phyloP scores from a whole-genome alignment of 2,329 filamentous ascomycete species.

The Ascochyta lentis region DNA sequence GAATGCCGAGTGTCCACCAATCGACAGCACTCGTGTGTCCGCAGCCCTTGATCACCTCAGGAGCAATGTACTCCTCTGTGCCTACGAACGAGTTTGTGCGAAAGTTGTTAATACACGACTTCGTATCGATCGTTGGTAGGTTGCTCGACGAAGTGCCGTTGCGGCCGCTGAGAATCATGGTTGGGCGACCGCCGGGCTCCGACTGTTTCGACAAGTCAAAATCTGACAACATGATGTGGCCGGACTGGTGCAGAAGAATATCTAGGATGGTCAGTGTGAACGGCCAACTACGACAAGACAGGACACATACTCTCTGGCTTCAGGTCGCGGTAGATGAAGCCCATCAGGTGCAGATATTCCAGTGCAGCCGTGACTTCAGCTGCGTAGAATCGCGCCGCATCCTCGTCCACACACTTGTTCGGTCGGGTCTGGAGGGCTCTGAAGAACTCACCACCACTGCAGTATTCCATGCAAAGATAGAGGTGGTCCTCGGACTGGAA shows the following conservation, averaged over 20 bases:
- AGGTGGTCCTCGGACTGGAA: conserved; percentile 99
- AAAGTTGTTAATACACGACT: conserved; percentile 98
- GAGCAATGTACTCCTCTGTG: conserved; percentile 98
- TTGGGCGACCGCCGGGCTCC: conserved; percentile 91
- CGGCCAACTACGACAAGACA: background rate
- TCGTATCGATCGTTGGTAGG: conserved; percentile 95
- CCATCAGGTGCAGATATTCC: conserved; percentile 98
- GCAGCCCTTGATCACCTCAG: conserved; percentile 98
- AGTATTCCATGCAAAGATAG: conserved; percentile 99
- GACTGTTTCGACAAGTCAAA: conserved; percentile 99
- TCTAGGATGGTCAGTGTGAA: conserved; percentile 64
- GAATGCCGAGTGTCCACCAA: conserved; percentile 97
- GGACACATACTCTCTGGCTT: conserved; percentile 87
- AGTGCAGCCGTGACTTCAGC: conserved; percentile 95
- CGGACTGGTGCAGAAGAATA: conserved; percentile 97
- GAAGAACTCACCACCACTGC: conserved; percentile 98
- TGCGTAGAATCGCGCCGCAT: conserved; percentile 95
- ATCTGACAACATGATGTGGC: conserved; percentile 99
- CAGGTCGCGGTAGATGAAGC: conserved; percentile 97
- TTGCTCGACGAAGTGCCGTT: conserved; percentile 86
- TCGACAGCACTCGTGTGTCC: conserved; percentile 98
- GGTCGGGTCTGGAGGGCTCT: conserved; percentile 93
- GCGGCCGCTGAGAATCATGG: conserved; percentile 84
- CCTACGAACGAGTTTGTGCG: conserved; percentile 98
- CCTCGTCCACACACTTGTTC: conserved; percentile 96